Evolutionary conservation across 768 basidiomycete species (phyloP).

Genomic region (Imleria badia): DNA sequence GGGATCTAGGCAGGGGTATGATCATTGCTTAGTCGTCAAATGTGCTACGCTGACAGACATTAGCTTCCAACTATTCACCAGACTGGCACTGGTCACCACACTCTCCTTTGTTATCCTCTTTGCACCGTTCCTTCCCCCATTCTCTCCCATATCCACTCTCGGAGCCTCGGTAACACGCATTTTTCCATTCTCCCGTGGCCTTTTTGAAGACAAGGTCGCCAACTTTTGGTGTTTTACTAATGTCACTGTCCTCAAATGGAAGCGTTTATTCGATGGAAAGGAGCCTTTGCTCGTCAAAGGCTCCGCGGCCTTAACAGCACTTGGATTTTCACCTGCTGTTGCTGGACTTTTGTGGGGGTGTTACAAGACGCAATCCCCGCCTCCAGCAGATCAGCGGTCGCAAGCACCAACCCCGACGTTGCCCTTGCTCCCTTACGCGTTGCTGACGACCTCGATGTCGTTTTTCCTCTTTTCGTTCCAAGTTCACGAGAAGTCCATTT

Average conservation of each 20-base stretch:
- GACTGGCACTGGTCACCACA: slow-evolving; percentile 61
- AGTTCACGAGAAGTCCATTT: slow-evolving; percentile 92
- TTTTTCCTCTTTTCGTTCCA: slow-evolving; percentile 98
- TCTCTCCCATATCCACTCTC: slow-evolving; percentile 50
- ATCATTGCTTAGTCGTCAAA: neutral
- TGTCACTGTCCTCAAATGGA: slow-evolving; percentile 81
- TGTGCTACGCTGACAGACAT: neutral
- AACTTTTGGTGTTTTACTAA: slow-evolving; percentile 98
- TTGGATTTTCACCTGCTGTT: slow-evolving; percentile 70
- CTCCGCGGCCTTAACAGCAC: slow-evolving; percentile 62
- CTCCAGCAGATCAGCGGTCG: neutral
- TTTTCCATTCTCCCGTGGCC: slow-evolving; percentile 87
- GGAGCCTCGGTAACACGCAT: slow-evolving; percentile 74
- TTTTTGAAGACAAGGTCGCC: slow-evolving; percentile 95
- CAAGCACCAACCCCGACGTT: slow-evolving; percentile 50
- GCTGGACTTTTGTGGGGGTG: slow-evolving; percentile 42
- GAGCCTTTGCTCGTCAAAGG: slow-evolving; percentile 57
- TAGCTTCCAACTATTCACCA: slow-evolving; percentile 57
- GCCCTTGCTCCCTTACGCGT: slow-evolving; percentile 73
- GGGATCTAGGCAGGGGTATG: slow-evolving; percentile 70
- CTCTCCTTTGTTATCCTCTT: slow-evolving; percentile 70
- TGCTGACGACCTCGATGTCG: slow-evolving; percentile 80
- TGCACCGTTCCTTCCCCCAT: slow-evolving; percentile 74
- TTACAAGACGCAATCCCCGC: slow-evolving; percentile 27
- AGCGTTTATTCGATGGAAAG: slow-evolving; percentile 38